These are phyloP conservation scores for Emergomyces orientalis DNA, from an alignment of 2,329 filamentous ascomycete genomes.

Conservation along the genomic window DNA sequence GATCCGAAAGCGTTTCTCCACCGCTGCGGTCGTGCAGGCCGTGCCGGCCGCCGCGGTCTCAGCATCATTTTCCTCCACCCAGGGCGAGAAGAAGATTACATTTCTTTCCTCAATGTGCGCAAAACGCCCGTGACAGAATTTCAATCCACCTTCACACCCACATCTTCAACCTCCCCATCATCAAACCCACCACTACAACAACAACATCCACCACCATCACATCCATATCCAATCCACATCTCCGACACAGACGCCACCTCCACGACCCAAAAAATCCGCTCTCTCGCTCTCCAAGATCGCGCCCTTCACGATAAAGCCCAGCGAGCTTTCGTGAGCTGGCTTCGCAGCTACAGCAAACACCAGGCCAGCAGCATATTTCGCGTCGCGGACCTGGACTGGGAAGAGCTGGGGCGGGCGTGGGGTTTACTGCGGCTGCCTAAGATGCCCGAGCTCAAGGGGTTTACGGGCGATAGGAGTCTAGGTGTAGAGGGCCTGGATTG, in stretches of 20 bases:
- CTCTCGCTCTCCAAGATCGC: constrained; percentile 47
- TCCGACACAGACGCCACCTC: constrained; percentile 52
- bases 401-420: constrained; percentile 70
- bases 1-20: constrained; percentile 79
- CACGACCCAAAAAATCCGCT: constrained; percentile 53
- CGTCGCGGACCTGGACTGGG: constrained; percentile 72
- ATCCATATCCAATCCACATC: constrained; percentile 46
- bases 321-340: constrained; percentile 86
- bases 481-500: constrained; percentile 49
- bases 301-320: constrained; percentile 79
- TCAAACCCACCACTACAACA: no score
- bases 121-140: constrained; percentile 61
- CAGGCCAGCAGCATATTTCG: constrained; percentile 87
- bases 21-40: constrained; percentile 54
- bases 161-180: constrained; percentile 26
- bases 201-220: constrained; percentile 33
- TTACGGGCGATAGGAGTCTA: constrained; percentile 57
- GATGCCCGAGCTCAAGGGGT: constrained; percentile 81
- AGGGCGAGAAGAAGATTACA: constrained; percentile 80
- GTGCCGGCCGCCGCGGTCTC: constrained; percentile 61
- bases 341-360: constrained; percentile 84
- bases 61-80: constrained; percentile 79
- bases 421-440: constrained; percentile 76
- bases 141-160: constrained; percentile 18
- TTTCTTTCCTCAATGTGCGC: constrained; percentile 74